Conservation (phyloP, 2,329 filamentous ascomycete genomes). For the Diaporthe ilicicola region DNA sequence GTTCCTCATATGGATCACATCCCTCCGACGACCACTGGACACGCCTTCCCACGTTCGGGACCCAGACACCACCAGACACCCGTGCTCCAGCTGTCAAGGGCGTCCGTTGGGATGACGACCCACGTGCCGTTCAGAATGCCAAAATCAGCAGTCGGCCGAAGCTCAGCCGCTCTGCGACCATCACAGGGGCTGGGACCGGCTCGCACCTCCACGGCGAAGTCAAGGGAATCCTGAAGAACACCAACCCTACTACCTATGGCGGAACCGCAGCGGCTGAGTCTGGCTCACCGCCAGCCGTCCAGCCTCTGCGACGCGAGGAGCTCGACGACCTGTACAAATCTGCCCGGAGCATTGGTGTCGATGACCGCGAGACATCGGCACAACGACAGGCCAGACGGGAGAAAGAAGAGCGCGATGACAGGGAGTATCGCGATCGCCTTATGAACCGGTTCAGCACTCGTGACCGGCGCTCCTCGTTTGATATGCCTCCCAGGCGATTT, state of each 20-base stretch:
- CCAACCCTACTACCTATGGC: neutral
- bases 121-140: conserved; percentile 29
- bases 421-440: conserved; percentile 25
- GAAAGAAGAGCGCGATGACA: conserved; percentile 18
- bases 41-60: neutral
- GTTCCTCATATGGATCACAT: conserved; percentile 26
- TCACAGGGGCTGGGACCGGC: conserved; percentile 30
- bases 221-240: conserved; percentile 33
- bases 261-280: neutral
- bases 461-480: conserved; percentile 28
- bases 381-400: conserved; percentile 26
- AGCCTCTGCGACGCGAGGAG: conserved; percentile 24
- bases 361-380: conserved; percentile 25
- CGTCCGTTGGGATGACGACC: conserved; percentile 33
- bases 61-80: conserved; percentile 17
- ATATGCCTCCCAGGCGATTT: conserved; percentile 30
- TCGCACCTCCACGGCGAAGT: conserved; percentile 27
- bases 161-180: conserved; percentile 25
- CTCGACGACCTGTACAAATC: conserved; percentile 30
- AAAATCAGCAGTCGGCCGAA: conserved; percentile 28
- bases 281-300: conserved; percentile 12
- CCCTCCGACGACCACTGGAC: conserved; percentile 14
- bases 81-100: conserved; percentile 25
- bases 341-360: conserved; percentile 24
- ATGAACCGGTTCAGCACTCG: conserved; percentile 24